Evolutionary conservation across 805 yeast genomes (phyloP), one percentile per base, ranked within the genome.

Genomic region (Myxozyma vanderwaltii): DNA sequence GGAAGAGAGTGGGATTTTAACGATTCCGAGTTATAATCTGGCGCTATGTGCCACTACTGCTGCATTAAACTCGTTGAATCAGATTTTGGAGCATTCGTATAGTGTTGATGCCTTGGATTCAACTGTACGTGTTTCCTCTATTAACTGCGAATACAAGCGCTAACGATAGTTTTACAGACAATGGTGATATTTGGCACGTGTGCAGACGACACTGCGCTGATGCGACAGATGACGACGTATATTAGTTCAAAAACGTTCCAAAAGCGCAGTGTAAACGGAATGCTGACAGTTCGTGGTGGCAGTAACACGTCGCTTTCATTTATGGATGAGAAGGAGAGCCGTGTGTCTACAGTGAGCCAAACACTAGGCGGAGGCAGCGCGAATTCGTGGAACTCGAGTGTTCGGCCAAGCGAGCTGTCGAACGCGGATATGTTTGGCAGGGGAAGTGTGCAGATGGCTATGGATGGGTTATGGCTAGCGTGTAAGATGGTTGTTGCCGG

Each of bases 391-490:
- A 29, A 27, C 17, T 27, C 48, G 12, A 23, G 36, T 23, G 52
- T 27, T 27, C 33, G 24, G 15, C 52, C 52, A n/a, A 21, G 23
- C 2, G 44, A 55, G 31, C 13, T 53, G 29, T 44, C 51, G 26
- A 53, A 29, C 29, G 44, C 51, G 39, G 52, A 48, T 36, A 48
- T 48, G 52, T 48, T 27, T 33, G 62, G 51, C 8, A 40, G 48
- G 23, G 41, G 52, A 8, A 59, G 58, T 38, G 17, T 47, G 38
- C 63, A 59, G 24, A 52, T 59, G 36, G 58, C 63, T 4, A 59
- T 56, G 24, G 63, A 59, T 38, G 63, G 63, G 24, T 36, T 59
- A 27, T 59, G 63, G 61, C 24, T 59, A 24, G 58, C 61, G 21
- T 56, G 63, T 46, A 54, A 35, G 39, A 43, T 53, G 54, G 35